Conservation (phyloP, 2,329 filamentous ascomycete genomes). For the Onygena corvina region DNA sequence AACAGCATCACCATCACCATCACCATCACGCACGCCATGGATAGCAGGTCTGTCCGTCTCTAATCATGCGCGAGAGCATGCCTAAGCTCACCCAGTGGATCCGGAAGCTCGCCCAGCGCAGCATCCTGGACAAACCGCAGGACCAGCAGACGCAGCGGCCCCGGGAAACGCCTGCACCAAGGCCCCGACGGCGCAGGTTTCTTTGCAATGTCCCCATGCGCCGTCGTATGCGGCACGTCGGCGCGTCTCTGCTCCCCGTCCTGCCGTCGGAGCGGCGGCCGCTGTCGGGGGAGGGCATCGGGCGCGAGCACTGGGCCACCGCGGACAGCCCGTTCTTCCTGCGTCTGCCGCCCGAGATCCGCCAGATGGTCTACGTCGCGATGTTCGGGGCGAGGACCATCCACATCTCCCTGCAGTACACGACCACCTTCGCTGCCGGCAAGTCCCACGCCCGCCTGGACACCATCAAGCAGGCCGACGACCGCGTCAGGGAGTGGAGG, state of each 20-base stretch:
- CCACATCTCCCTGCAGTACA: background rate
- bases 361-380: background rate
- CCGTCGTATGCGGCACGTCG: background rate
- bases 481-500: background rate
- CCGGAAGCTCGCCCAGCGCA: background rate
- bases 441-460: background rate
- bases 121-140: too few relatives aligned
- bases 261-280: background rate
- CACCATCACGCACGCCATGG: too few relatives aligned
- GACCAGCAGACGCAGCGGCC: background rate
- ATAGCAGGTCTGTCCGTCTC: too few relatives aligned
- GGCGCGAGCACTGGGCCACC: background rate
- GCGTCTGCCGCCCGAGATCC: constrained; percentile 1
- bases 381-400: background rate
- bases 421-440: background rate
- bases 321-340: background rate
- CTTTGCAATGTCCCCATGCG: background rate
- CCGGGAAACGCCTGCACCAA: too few relatives aligned
- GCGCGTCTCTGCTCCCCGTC: background rate
- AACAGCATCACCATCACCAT: too few relatives aligned
- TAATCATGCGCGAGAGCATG: background rate
- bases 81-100: constrained; percentile 1
- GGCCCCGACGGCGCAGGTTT: background rate
- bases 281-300: background rate
- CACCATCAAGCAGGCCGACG: background rate